phyloP scores from a whole-genome alignment of 2,329 filamentous ascomycete species.

The Epichloe festucae region DNA sequence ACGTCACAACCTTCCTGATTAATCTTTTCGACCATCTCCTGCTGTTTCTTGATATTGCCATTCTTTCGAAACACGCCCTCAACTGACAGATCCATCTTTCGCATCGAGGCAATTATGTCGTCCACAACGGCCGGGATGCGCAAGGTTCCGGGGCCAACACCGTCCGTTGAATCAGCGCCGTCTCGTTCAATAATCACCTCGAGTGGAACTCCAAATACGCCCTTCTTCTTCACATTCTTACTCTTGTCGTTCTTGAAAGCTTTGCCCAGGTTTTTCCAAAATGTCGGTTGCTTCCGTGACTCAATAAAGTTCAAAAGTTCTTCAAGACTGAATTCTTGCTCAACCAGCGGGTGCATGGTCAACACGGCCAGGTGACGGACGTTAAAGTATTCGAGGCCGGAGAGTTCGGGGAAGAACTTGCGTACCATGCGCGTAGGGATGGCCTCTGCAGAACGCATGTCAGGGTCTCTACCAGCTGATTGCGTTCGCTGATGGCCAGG shows the following conservation, averaged over 20 bases:
- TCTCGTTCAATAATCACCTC: constrained; percentile 86
- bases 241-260: constrained; percentile 80
- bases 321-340: constrained; percentile 83
- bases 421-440: constrained; percentile 46
- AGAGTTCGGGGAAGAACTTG: constrained; percentile 91
- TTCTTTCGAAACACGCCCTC: constrained; percentile 99
- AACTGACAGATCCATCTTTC: constrained; percentile 97
- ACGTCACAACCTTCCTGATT: constrained; percentile 76
- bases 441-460: constrained; percentile 37
- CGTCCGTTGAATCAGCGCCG: constrained; percentile 94
- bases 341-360: constrained; percentile 85
- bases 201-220: constrained; percentile 79
- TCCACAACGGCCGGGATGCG: constrained; percentile 92
- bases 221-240: constrained; percentile 77
- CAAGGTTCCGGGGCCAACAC: constrained; percentile 81
- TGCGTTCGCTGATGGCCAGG: constrained; percentile 55
- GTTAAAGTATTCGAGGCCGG: constrained; percentile 93
- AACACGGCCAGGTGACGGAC: constrained; percentile 89
- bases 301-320: constrained; percentile 89
- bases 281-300: constrained; percentile 73
- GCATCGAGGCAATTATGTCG: constrained; percentile 85
- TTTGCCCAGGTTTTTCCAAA: constrained; percentile 97
- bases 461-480: constrained; percentile 37
- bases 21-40: constrained; percentile 73
- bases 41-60: constrained; percentile 89